Percentiles rank a stretch among this genome's conserved stretches.
phyloP scores from a whole-genome alignment of 2,329 filamentous ascomycete species.

The Phoma sp. region DNA sequence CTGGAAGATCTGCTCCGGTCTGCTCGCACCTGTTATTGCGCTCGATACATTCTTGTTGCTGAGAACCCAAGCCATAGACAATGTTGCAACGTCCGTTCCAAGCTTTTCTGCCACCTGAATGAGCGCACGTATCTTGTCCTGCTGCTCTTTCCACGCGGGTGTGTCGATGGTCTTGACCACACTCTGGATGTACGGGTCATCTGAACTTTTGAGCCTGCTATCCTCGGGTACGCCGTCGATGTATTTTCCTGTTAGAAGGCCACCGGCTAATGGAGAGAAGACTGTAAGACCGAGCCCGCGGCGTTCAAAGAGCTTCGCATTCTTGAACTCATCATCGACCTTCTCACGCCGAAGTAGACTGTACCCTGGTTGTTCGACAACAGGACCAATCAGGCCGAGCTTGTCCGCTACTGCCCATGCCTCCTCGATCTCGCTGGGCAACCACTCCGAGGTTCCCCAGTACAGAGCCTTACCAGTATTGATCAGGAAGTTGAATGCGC shows the following conservation, averaged over 20 bases:
- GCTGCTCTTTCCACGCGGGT: conserved; percentile 55
- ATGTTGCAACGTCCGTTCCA: conserved; percentile 54
- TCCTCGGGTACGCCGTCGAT: conserved; percentile 58
- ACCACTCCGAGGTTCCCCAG: conserved; percentile 68
- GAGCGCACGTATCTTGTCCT: conserved; percentile 55
- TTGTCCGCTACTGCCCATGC: conserved; percentile 65
- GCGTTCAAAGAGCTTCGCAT: conserved; percentile 56
- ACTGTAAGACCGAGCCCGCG: conserved; percentile 62
- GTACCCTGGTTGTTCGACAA: conserved; percentile 62
- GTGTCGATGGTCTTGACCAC: conserved; percentile 52
- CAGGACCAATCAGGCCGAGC: conserved; percentile 62
- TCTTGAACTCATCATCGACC: conserved; percentile 65
- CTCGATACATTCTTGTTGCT: conserved; percentile 45
- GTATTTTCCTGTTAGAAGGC: conserved; percentile 67
- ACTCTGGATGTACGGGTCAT: too few relatives aligned
- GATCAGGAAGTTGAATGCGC: conserved; percentile 74
- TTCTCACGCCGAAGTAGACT: conserved; percentile 63
- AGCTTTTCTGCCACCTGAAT: conserved; percentile 63
- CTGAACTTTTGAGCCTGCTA: conserved; percentile 61
- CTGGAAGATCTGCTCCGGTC: conserved; percentile 40
- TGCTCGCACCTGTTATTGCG: conserved; percentile 37
- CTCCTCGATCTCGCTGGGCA: conserved; percentile 64
- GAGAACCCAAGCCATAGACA: conserved; percentile 46
- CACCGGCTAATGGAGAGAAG: conserved; percentile 62
- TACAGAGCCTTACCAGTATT: conserved; percentile 70